Conservation (phyloP, 768 basidiomycete genomes). For the Crepidotus variabilis region DNA sequence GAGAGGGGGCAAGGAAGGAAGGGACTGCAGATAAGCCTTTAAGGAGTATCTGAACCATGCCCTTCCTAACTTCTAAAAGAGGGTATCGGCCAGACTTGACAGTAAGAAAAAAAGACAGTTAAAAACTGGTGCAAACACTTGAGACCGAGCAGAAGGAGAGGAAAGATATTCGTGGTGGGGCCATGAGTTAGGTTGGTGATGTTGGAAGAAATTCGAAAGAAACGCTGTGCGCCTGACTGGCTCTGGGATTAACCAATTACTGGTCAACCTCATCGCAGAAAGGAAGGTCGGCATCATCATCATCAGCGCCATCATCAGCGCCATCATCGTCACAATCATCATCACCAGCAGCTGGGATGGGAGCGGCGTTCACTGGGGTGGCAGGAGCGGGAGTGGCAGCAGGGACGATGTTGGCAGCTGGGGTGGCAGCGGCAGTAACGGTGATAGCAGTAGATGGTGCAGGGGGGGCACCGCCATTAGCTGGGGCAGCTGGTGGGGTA, state of each 20-base stretch:
- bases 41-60: too few relatives aligned
- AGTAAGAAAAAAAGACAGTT: too few relatives aligned
- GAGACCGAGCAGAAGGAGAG: too few relatives aligned
- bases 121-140: too few relatives aligned
- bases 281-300: conserved; percentile 19
- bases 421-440: background rate
- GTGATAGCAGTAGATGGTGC: conserved; percentile 2
- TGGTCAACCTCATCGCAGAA: conserved; percentile 20
- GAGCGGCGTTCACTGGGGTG: background rate
- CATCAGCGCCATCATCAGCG: conserved; percentile 7
- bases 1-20: too few relatives aligned
- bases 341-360: conserved; percentile 2
- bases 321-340: conserved; percentile 10
- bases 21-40: too few relatives aligned
- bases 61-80: too few relatives aligned
- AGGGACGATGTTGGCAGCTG: conserved; percentile 1
- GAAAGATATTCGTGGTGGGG: too few relatives aligned
- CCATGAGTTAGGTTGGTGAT: too few relatives aligned
- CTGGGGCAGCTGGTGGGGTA: conserved; percentile 2
- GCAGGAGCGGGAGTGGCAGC: background rate
- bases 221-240: background rate
- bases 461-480: background rate
- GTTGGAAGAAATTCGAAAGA: background rate
- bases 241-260: background rate
- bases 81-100: too few relatives aligned